phyloP scores from a whole-genome alignment of 2,329 filamentous ascomycete species.

The Didymella lethalis region DNA sequence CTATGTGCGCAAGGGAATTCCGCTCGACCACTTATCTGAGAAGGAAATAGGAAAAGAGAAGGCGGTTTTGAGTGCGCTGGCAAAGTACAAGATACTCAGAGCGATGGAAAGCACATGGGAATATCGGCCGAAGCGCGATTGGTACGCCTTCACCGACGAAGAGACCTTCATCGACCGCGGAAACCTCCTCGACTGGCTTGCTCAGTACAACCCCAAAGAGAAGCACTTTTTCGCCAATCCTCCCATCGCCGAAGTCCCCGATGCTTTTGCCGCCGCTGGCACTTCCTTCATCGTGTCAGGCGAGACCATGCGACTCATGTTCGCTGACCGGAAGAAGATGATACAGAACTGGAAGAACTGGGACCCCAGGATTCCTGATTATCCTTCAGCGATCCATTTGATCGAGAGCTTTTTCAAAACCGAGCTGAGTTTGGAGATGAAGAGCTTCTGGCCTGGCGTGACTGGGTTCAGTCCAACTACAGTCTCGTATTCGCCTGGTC shows the following conservation, averaged over 20 bases:
- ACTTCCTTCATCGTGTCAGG: slow-evolving; percentile 62
- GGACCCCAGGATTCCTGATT: slow-evolving; percentile 56
- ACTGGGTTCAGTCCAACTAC: slow-evolving; percentile 42
- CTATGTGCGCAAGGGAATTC: slow-evolving; percentile 41
- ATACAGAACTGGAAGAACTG: slow-evolving; percentile 56
- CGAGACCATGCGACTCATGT: slow-evolving; percentile 55
- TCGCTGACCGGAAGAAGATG: slow-evolving; percentile 53
- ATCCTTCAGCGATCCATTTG: slow-evolving; percentile 62
- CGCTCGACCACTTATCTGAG: slow-evolving; percentile 33
- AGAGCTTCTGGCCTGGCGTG: slow-evolving; percentile 56
- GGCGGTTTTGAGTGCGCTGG: slow-evolving; percentile 32
- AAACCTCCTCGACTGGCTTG: slow-evolving; percentile 63
- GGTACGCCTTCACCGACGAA: slow-evolving; percentile 67
- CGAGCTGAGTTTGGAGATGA: slow-evolving; percentile 57
- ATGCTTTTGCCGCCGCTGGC: slow-evolving; percentile 62
- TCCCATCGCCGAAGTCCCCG: slow-evolving; percentile 38
- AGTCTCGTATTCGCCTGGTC: slow-evolving; percentile 54
- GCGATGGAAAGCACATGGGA: slow-evolving; percentile 47
- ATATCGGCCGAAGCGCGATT: slow-evolving; percentile 58
- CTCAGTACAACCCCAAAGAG: slow-evolving; percentile 57
- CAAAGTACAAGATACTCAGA: slow-evolving; percentile 53
- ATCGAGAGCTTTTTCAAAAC: slow-evolving; percentile 56
- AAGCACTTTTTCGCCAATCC: slow-evolving; percentile 62
- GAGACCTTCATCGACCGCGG: slow-evolving; percentile 66
- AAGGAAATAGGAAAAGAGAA: slow-evolving; percentile 31